Conservation (phyloP, 129 eudicot species). For the Chrysanthemum lavandulifolium region DNA sequence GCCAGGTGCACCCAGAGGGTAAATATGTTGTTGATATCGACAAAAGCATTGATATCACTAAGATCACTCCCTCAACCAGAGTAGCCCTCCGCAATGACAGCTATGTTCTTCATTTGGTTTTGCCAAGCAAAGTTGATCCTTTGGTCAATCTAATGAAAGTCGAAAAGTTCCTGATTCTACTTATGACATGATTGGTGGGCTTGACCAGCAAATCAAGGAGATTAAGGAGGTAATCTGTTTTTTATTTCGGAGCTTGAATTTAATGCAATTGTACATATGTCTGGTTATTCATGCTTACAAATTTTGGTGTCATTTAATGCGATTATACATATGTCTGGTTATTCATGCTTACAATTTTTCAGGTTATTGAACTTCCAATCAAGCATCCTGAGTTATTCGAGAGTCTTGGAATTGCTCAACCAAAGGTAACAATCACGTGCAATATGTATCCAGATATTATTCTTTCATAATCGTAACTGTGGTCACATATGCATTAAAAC, state of each 20-base stretch:
- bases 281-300: neutral
- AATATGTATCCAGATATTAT: too few species aligned
- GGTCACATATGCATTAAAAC: neutral
- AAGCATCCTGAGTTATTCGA: conserved; percentile 59
- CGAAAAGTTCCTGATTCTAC: conserved; percentile 49
- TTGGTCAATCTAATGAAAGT: conserved; percentile 49
- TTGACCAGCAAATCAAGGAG: conserved; percentile 47
- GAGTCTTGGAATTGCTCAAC: conserved; percentile 58
- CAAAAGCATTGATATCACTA: conserved; percentile 43
- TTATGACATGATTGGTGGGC: conserved; percentile 51
- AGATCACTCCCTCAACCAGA: conserved; percentile 45
- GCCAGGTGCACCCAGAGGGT: conserved; percentile 41
- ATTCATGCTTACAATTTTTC: neutral
- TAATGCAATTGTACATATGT: neutral
- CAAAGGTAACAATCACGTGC: conserved; percentile 35
- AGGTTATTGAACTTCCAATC: conserved; percentile 63
- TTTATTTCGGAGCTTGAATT: neutral
- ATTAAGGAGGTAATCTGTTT: conserved; percentile 37
- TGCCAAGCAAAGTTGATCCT: conserved; percentile 49
- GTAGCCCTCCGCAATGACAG: conserved; percentile 45
- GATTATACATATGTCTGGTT: neutral
- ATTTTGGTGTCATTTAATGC: conserved; percentile 14
- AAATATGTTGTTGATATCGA: conserved; percentile 45
- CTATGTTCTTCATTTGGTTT: conserved; percentile 38
- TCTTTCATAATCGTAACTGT: too few species aligned